These are phyloP conservation scores for Elsinoe necatrix DNA, from an alignment of 2,329 filamentous ascomycete genomes.

Conservation along the genomic window DNA sequence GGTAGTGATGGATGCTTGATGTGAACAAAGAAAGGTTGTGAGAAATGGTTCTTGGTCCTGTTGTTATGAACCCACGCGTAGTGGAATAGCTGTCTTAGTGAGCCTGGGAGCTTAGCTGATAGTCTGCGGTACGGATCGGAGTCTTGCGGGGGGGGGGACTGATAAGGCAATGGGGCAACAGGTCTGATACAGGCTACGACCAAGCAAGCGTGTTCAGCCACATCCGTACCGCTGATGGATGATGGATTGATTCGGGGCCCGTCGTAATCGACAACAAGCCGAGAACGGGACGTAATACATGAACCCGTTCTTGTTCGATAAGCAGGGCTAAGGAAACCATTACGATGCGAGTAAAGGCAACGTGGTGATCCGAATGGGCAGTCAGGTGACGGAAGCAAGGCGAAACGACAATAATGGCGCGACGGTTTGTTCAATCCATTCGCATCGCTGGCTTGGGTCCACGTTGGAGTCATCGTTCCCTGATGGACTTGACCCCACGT, in stretches of 20 bases:
- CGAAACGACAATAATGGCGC: slow-evolving; percentile 12
- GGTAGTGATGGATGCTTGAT: neutral
- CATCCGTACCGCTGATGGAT: slow-evolving; percentile 3
- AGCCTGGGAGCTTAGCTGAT: slow-evolving; percentile 12
- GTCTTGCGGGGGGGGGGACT: slow-evolving; percentile 6
- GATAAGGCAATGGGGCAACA: slow-evolving; percentile 4
- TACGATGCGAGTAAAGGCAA: neutral
- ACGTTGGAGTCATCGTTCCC: neutral
- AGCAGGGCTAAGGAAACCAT: neutral
- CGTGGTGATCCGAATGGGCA: slow-evolving; percentile 7
- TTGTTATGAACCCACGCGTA: slow-evolving; percentile 10
- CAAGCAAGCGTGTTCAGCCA: slow-evolving; percentile 1
- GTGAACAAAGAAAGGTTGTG: slow-evolving; percentile 11
- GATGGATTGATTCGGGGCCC: too few species aligned
- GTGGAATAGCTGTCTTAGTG: slow-evolving; percentile 9
- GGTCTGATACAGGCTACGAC: slow-evolving; percentile 13
- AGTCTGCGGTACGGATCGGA: slow-evolving; percentile 7
- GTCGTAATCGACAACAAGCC: neutral
- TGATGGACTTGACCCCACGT: neutral
- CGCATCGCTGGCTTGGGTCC: slow-evolving; percentile 3
- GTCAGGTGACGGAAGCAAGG: slow-evolving; percentile 3
- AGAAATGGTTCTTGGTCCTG: neutral
- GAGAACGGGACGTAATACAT: neutral
- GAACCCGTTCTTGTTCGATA: neutral
- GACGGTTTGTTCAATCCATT: slow-evolving; percentile 1